Evolutionary conservation across 2,329 filamentous ascomycete genomes (phyloP).

Genomic region (Dactylella cylindrospora): DNA sequence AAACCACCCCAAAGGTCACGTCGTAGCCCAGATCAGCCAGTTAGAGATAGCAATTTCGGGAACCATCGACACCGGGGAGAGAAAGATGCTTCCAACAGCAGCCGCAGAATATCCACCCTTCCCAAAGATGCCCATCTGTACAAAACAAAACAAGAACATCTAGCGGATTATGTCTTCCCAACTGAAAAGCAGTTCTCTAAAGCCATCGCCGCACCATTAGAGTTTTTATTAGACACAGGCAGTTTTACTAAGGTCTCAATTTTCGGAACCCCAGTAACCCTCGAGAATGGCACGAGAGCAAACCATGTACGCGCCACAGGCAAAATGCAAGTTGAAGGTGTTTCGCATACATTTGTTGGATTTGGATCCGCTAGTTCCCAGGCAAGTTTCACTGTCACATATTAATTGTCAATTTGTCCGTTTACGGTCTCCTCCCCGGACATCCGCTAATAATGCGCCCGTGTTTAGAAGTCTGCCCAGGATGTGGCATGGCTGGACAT

Average conservation of each 20-base stretch:
- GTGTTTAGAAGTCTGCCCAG: slow-evolving; percentile 14
- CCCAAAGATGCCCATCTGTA: slow-evolving; percentile 27
- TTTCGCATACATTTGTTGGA: slow-evolving; percentile 11
- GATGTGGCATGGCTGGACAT: slow-evolving; percentile 30
- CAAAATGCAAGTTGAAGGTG: slow-evolving; percentile 19
- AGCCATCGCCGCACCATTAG: not conserved
- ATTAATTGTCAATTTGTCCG: no score
- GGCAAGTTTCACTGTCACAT: no score
- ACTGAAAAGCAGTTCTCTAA: slow-evolving; percentile 3
- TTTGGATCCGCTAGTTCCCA: slow-evolving; percentile 22
- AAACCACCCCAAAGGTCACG: not conserved
- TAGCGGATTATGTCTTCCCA: slow-evolving; percentile 6
- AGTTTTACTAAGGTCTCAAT: slow-evolving; percentile 28
- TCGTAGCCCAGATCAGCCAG: not conserved
- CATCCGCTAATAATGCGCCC: no score
- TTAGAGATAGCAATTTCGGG: not conserved
- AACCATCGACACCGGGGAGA: not conserved
- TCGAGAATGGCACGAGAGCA: not conserved
- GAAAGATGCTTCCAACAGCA: not conserved
- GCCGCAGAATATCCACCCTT: not conserved
- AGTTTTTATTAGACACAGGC: slow-evolving; percentile 18
- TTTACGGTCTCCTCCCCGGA: no score
- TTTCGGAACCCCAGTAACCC: slow-evolving; percentile 11
- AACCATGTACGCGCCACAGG: slow-evolving; percentile 34
- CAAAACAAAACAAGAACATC: slow-evolving; percentile 12